A percentile compares a stretch with the other conserved stretches of the same genome.
Conservation (phyloP, 305 asterid species). For the Salvia sclarea region DNA sequence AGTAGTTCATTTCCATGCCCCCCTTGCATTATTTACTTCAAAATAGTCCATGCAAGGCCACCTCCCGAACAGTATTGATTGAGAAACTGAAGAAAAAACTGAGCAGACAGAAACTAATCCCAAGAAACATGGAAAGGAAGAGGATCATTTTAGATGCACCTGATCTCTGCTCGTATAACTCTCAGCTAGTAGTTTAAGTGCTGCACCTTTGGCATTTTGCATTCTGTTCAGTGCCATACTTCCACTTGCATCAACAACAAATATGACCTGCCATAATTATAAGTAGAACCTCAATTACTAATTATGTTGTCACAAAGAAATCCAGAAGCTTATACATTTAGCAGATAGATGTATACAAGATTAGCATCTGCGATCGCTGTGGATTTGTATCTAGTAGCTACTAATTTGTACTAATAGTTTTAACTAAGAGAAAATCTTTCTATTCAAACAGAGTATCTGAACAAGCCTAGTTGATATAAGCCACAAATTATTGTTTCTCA, state of each 20-base stretch:
- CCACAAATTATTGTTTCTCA: neutral
- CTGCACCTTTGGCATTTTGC: conserved; percentile 99
- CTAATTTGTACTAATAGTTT: neutral
- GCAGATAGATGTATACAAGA: neutral
- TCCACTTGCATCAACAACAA: conserved; percentile 99
- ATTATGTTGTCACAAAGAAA: neutral
- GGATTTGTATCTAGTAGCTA: neutral
- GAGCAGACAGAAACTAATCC: neutral
- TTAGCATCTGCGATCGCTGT: neutral
- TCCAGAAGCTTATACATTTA: neutral
- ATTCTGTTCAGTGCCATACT: conserved; percentile 99
- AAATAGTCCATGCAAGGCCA: neutral
- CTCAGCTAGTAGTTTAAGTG: conserved; percentile 93
- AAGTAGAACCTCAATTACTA: neutral
- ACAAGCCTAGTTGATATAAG: conserved; percentile 17
- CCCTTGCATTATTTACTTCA: neutral
- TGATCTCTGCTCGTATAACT: conserved; percentile 99
- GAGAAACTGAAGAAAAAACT: conserved; percentile 4
- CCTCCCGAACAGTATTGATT: neutral
- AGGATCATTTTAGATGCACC: conserved; percentile 46
- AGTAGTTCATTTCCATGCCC: conserved; percentile 4
- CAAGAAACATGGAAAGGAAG: conserved; percentile 18
- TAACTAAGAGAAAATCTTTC: neutral
- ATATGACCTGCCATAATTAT: conserved; percentile 77
- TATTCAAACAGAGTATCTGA: conserved; percentile 8